Percentiles rank a stretch among this genome's conserved stretches.
These are phyloP conservation scores for Endogone sp. DNA, from an alignment of 192 early-diverging fungal species.

Conservation along the genomic window DNA sequence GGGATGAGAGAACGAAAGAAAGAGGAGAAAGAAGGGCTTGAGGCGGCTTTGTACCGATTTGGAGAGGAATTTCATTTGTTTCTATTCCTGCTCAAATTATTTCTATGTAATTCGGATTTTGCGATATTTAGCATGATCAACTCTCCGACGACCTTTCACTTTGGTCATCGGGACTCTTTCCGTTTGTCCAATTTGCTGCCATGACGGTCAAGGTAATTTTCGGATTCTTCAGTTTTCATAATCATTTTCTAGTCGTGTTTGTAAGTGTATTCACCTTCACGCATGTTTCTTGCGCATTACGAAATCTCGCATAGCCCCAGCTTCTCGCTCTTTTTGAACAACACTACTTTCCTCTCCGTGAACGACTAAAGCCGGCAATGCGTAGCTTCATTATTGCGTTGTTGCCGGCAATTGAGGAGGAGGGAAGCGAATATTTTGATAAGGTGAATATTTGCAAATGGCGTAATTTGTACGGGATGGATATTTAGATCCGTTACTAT, in stretches of 20 bases:
- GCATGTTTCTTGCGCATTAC: not conserved
- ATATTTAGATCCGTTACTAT: too few species aligned
- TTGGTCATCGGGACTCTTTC: conserved; percentile 88
- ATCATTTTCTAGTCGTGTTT: too few species aligned
- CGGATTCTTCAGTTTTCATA: too few species aligned
- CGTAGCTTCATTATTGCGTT: conserved; percentile 79
- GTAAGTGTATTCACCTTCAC: not conserved
- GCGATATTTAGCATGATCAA: conserved; percentile 52
- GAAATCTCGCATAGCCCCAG: too few species aligned
- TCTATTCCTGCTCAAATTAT: not conserved
- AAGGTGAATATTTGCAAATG: conserved; percentile 55
- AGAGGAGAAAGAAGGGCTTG: not conserved
- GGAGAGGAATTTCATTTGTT: not conserved
- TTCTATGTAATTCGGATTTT: conserved; percentile 7
- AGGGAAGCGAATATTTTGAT: conserved; percentile 79
- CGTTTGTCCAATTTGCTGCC: conserved; percentile 82
- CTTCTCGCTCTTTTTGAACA: conserved; percentile 74
- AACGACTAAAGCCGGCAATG: conserved; percentile 65
- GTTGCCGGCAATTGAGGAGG: conserved; percentile 85
- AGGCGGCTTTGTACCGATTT: too few species aligned
- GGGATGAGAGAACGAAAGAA: not conserved
- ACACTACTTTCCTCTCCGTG: conserved; percentile 70
- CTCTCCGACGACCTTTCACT: conserved; percentile 77
- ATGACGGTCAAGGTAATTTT: conserved; percentile 69
- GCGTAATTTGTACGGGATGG: too few species aligned